Conservation (phyloP, 495 filamentous ascomycete species). For the Neurospora tetrasperma region DNA sequence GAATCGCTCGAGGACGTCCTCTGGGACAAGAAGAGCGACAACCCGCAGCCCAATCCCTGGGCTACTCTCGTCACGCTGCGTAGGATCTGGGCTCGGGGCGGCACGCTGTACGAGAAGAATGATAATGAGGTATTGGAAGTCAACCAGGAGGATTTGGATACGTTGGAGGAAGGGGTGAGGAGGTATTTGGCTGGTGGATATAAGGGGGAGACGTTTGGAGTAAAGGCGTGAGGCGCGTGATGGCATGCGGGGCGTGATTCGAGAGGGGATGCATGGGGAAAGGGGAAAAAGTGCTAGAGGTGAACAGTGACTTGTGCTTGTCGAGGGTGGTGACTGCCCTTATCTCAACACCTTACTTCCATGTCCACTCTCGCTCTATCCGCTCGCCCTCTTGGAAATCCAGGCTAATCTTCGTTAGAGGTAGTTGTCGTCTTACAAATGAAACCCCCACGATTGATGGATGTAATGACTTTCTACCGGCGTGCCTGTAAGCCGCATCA, state of each 20-base stretch:
- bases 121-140: constrained; percentile 51
- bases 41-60: constrained; percentile 44
- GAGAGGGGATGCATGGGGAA: background rate
- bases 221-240: background rate
- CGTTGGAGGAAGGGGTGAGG: constrained; percentile 37
- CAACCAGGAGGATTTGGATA: constrained; percentile 34
- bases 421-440: too few species aligned
- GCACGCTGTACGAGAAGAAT: constrained; percentile 56
- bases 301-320: background rate
- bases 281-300: background rate
- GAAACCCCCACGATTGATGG: too few species aligned
- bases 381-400: background rate
- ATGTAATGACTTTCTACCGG: too few species aligned
- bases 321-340: background rate
- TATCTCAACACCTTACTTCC: background rate
- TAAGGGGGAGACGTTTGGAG: constrained; percentile 19
- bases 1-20: constrained; percentile 42
- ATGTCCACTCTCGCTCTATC: background rate
- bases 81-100: constrained; percentile 62
- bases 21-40: constrained; percentile 42
- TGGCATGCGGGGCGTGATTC: background rate
- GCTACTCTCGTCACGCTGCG: constrained; percentile 50
- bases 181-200: constrained; percentile 28
- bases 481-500: background rate
- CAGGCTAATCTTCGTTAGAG: too few species aligned